Conservation (phyloP, 805 yeast genomes). For the Ogataea sp. region DNA sequence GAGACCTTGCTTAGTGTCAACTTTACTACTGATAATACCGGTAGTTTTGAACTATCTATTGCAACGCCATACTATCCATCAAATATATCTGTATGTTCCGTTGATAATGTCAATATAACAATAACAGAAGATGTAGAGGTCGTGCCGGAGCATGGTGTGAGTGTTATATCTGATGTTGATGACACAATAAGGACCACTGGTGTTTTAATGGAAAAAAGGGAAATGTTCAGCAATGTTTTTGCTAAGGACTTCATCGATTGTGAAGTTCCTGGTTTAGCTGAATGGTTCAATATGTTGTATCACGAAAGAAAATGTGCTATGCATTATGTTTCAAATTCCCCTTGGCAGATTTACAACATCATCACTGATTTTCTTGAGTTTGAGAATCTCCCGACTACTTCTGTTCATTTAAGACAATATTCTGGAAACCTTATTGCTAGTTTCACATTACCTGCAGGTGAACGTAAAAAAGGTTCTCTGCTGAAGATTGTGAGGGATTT, state of each 20-base stretch:
- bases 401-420: conserved; percentile 83
- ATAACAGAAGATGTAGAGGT: conserved; percentile 36
- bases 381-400: conserved; percentile 64
- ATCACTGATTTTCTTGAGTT: conserved; percentile 47
- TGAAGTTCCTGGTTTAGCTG: conserved; percentile 64
- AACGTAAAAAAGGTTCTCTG: conserved; percentile 65
- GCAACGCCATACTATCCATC: conserved; percentile 55
- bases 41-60: conserved; percentile 52
- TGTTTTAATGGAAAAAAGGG: conserved; percentile 79
- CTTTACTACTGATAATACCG: conserved; percentile 55
- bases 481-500: conserved; percentile 61
- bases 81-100: conserved; percentile 41
- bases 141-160: conserved; percentile 42
- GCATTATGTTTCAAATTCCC: conserved; percentile 94
- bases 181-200: conserved; percentile 92
- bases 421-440: conserved; percentile 75
- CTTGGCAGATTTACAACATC: conserved; percentile 75
- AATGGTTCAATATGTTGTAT: conserved; percentile 56
- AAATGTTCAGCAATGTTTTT: conserved; percentile 71
- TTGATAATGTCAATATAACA: conserved; percentile 38
- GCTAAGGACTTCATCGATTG: conserved; percentile 59
- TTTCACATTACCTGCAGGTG: conserved; percentile 79
- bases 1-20: conserved; percentile 21
- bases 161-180: conserved; percentile 85
- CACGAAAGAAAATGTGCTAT: conserved; percentile 39